Base-by-base conservation (phyloP, 179 eudicot genomes). In the Kewa caespitosa region DNA sequence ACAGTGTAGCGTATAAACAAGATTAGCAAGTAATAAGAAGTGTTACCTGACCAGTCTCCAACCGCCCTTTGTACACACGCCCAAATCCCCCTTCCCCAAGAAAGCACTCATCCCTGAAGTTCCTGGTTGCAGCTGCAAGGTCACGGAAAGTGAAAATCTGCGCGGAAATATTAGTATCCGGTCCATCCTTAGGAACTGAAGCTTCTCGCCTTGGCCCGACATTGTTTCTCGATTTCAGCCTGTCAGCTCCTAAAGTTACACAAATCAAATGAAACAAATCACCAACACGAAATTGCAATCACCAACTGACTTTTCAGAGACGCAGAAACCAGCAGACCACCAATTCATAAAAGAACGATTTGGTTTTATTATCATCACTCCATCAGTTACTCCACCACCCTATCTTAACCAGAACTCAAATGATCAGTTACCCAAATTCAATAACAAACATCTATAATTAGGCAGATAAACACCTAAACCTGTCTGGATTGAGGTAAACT, bases 61-160 rank as follows among this genome's bases (percentile, higher is more conserved):
- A 85, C 65, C 72, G 84, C 36, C 98, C 98, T 76, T 81, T 94
- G 80, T 92, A 94, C 2, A 94, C 98, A 83, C 94, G 88, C 1
- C 98, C 98, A 73, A 94, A 94, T 52, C 98, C 98, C 13, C 98
- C 98, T 87, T 92, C 98, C 23, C 98, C 98, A 73, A 94, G 57
- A 80, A 92, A 90, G 77, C 88, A 90, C 65, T 94, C 98, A 8
- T 88, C 91, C 73, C 88, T 81, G 63, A 94, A 94, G 79, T 92
- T 88, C 74, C 80, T 85, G 48, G 98, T 94, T 39, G 96, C 98
- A 81, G 86, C 82, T 28, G 96, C 94, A 76, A 94, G 94, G 78
- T 94, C 98, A 27, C 92, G 90, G 73, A 92, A 94, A 42, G 90
- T 87, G 85, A 92, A 94, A 64, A 89, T 94, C 42, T 92, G 94